Conservation (phyloP, 2,329 filamentous ascomycete genomes). For the Parascedosporium putredinis region DNA sequence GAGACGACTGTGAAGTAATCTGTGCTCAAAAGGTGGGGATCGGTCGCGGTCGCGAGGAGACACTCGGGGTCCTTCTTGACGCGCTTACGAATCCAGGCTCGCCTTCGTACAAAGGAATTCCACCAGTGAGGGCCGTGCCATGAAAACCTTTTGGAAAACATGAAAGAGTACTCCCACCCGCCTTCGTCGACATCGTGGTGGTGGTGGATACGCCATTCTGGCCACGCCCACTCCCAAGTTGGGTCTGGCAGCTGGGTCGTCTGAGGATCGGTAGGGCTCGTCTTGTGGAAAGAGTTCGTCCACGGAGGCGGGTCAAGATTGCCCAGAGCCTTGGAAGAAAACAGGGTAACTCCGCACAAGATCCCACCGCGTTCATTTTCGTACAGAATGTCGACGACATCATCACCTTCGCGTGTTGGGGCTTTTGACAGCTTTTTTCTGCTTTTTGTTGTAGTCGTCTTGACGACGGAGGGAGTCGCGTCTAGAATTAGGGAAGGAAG, state of each 20-base stretch:
- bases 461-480: background rate
- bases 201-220: slow-evolving; percentile 55
- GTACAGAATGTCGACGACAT: slow-evolving; percentile 76
- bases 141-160: slow-evolving; percentile 61
- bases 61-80: slow-evolving; percentile 38
- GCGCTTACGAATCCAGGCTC: slow-evolving; percentile 78
- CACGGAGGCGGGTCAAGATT: slow-evolving; percentile 78
- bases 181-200: slow-evolving; percentile 78
- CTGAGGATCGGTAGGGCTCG: slow-evolving; percentile 57
- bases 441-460: background rate
- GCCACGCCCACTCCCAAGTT: slow-evolving; percentile 81
- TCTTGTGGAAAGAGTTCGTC: slow-evolving; percentile 60
- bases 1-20: slow-evolving; percentile 73
- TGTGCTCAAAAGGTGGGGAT: slow-evolving; percentile 57
- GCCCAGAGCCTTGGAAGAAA: slow-evolving; percentile 75
- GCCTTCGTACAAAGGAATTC: slow-evolving; percentile 83
- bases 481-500: slow-evolving; percentile 1
- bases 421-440: background rate
- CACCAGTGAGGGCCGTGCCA: slow-evolving; percentile 94
- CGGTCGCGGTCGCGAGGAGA: slow-evolving; percentile 18
- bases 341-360: slow-evolving; percentile 80
- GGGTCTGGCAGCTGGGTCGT: slow-evolving; percentile 92
- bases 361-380: slow-evolving; percentile 92
- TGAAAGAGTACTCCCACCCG: slow-evolving; percentile 94
- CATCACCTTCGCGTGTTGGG: slow-evolving; percentile 24